These are phyloP conservation scores for Pyronema domesticum DNA, from an alignment of 495 filamentous ascomycete species.

Conservation along the genomic window DNA sequence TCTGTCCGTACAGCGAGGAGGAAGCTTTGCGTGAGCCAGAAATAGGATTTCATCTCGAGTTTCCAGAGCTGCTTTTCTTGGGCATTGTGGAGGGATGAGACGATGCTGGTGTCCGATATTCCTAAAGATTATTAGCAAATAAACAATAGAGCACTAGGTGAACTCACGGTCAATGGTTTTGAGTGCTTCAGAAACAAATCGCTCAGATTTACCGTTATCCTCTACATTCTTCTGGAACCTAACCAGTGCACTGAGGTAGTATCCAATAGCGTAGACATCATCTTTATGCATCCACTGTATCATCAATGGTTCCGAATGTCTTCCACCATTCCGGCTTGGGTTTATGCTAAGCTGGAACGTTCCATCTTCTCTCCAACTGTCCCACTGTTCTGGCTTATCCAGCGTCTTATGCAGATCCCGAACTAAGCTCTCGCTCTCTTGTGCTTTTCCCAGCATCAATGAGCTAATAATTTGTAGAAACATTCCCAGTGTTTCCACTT, in stretches of 20 bases:
- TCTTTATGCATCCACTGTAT: slow-evolving; percentile 50
- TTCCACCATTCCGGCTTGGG: slow-evolving; percentile 28
- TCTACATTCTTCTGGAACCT: slow-evolving; percentile 32
- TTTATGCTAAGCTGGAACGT: slow-evolving; percentile 62
- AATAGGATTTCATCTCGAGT: slow-evolving; percentile 35
- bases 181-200: slow-evolving; percentile 48
- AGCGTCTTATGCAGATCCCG: slow-evolving; percentile 54
- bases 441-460: slow-evolving; percentile 39
- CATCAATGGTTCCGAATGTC: slow-evolving; percentile 34
- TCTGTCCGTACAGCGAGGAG: slow-evolving; percentile 42
- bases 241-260: slow-evolving; percentile 35
- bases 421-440: slow-evolving; percentile 40
- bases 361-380: slow-evolving; percentile 37
- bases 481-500: slow-evolving; percentile 52
- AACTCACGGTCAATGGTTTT: slow-evolving; percentile 37
- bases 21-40: slow-evolving; percentile 43
- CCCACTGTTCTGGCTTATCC: slow-evolving; percentile 43
- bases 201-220: slow-evolving; percentile 42
- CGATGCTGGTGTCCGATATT: neutral
- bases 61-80: slow-evolving; percentile 30
- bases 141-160: neutral
- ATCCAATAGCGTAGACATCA: slow-evolving; percentile 51
- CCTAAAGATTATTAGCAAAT: neutral
- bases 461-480: slow-evolving; percentile 72
- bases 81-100: slow-evolving; percentile 29